A percentile compares a stretch with the other conserved stretches of the same genome.
Evolutionary conservation across 2,329 filamentous ascomycete species (phyloP).

Genomic region (Trichoderma koningii): DNA sequence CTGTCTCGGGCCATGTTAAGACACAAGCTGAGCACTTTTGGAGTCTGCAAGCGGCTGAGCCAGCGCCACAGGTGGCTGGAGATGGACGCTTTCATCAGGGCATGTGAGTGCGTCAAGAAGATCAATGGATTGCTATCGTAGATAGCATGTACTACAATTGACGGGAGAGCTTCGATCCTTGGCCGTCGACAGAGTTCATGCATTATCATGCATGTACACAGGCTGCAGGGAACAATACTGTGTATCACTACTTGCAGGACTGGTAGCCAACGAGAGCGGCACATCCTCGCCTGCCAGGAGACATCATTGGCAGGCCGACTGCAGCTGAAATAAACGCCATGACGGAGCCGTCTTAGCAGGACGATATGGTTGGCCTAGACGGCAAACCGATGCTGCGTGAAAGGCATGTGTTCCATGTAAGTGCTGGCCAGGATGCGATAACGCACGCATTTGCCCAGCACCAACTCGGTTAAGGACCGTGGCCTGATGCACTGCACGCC

Average conservation of each 20-base stretch:
- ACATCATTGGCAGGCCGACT: conserved; percentile 1
- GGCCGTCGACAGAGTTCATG: too few relatives aligned
- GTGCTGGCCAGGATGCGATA: conserved; percentile 12
- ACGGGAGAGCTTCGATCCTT: too few relatives aligned
- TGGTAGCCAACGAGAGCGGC: conserved; percentile 1
- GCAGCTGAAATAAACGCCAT: conserved; percentile 12
- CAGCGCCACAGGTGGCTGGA: too few relatives aligned
- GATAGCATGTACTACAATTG: too few relatives aligned
- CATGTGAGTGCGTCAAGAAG: too few relatives aligned
- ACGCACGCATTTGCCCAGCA: conserved; percentile 10
- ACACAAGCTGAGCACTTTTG: background rate
- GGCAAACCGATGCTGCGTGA: background rate
- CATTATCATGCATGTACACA: too few relatives aligned
- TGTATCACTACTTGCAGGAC: background rate
- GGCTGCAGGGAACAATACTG: background rate
- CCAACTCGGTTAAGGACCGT: conserved; percentile 3
- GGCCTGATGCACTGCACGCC: conserved; percentile 15
- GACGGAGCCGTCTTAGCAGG: conserved; percentile 4
- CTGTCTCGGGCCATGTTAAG: too few relatives aligned
- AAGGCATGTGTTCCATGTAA: background rate
- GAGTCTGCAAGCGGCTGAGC: conserved; percentile 8
- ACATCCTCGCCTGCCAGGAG: background rate
- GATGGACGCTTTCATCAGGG: background rate
- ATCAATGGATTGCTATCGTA: too few relatives aligned
- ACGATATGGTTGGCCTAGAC: background rate